phyloP scores from a whole-genome alignment of 768 basidiomycete genomes.

The Coprinopsis cinerea region DNA sequence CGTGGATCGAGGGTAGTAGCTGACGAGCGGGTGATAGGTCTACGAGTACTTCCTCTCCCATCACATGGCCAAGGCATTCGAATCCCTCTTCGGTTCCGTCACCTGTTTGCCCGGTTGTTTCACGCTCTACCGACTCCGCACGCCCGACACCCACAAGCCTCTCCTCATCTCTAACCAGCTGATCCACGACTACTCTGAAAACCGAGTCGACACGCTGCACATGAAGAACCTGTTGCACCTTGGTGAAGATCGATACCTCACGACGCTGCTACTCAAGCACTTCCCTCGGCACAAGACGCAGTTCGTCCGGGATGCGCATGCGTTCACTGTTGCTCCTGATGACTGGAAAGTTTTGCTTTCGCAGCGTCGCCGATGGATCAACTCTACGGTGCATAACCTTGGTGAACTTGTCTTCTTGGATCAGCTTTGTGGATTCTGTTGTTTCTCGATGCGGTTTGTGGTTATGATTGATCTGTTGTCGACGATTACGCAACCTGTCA shows the following conservation, averaged over 20 bases:
- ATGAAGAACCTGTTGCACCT: constrained; percentile 98
- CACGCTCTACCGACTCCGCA: constrained; percentile 69
- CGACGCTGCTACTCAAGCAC: constrained; percentile 91
- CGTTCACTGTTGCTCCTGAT: constrained; percentile 91
- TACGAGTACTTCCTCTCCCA: constrained; percentile 98
- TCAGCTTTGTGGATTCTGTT: constrained; percentile 93
- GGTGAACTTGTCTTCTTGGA: constrained; percentile 90
- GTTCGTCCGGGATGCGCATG: constrained; percentile 91
- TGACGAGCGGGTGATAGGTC: constrained; percentile 41
- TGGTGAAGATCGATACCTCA: constrained; percentile 98
- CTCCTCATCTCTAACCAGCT: constrained; percentile 88
- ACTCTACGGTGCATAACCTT: constrained; percentile 97
- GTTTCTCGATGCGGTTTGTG: constrained; percentile 98
- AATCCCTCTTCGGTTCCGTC: constrained; percentile 93
- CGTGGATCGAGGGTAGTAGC: neutral
- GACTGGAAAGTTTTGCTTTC: constrained; percentile 92
- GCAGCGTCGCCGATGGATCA: constrained; percentile 99
- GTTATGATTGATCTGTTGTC: constrained; percentile 96
- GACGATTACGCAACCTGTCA: constrained; percentile 79
- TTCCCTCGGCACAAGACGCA: constrained; percentile 94
- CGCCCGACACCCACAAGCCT: constrained; percentile 93
- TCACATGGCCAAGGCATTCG: constrained; percentile 98
- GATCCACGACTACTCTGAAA: constrained; percentile 90
- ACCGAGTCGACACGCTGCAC: constrained; percentile 93
- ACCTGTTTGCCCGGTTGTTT: constrained; percentile 99